Conservation (phyloP, 2,329 filamentous ascomycete genomes). For the Diaporthe capsici region DNA sequence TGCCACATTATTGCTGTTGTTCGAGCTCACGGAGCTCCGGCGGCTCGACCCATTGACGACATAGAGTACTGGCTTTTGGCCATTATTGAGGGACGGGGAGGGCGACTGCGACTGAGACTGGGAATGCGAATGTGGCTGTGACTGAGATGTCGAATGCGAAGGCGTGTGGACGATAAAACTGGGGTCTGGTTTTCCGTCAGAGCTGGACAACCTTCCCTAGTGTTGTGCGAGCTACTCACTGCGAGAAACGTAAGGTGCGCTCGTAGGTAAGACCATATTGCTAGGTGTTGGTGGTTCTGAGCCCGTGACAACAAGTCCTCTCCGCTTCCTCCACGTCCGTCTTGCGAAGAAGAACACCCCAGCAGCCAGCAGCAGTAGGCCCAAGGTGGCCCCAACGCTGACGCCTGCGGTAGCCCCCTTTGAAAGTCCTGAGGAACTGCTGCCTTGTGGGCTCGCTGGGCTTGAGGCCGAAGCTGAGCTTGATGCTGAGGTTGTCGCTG, state of each 20-base stretch:
- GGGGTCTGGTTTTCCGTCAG: slow-evolving; percentile 15
- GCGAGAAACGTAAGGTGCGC: neutral
- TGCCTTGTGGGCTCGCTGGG: neutral
- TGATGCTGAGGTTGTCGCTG: neutral
- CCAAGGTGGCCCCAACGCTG: slow-evolving; percentile 36
- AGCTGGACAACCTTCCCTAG: neutral
- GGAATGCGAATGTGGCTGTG: slow-evolving; percentile 2
- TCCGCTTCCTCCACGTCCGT: slow-evolving; percentile 8
- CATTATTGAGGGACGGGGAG: neutral
- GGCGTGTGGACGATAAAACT: neutral
- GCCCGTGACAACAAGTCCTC: slow-evolving; percentile 27
- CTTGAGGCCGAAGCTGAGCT: neutral
- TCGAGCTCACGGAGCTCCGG: slow-evolving; percentile 26
- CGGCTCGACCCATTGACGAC: slow-evolving; percentile 28
- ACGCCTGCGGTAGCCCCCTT: slow-evolving; percentile 44
- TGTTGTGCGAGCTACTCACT: slow-evolving; percentile 12
- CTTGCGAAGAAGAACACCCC: slow-evolving; percentile 25
- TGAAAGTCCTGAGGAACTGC: slow-evolving; percentile 31
- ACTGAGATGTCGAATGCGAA: neutral
- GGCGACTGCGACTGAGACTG: neutral
- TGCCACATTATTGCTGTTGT: slow-evolving; percentile 1
- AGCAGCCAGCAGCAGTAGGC: slow-evolving; percentile 38
- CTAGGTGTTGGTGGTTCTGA: slow-evolving; percentile 20
- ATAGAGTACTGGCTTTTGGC: slow-evolving; percentile 6
- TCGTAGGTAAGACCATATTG: neutral